phyloP scores from a whole-genome alignment of 2,329 filamentous ascomycete species.

The Corynespora cassiicola region DNA sequence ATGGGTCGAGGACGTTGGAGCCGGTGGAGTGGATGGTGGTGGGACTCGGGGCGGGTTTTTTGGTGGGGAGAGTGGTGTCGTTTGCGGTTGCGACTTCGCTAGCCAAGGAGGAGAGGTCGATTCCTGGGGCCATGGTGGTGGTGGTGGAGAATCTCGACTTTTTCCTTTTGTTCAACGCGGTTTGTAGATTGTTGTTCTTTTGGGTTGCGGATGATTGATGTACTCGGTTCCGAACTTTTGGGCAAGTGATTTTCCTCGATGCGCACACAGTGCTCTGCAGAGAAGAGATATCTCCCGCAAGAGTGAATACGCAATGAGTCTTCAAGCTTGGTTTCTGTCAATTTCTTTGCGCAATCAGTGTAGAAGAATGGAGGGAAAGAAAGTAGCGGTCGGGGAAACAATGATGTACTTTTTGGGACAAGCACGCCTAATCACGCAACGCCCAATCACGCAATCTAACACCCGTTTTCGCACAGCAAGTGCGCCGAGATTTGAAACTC shows the following conservation, averaged over 20 bases:
- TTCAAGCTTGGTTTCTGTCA: too few species aligned
- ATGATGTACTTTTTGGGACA: constrained; percentile 28
- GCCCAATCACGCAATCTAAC: constrained; percentile 38
- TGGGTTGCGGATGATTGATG: too few species aligned
- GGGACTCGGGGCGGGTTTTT: neutral
- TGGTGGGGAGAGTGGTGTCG: constrained; percentile 4
- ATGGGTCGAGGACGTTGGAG: constrained; percentile 26
- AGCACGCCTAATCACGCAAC: constrained; percentile 45
- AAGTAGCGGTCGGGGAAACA: constrained; percentile 15
- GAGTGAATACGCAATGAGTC: too few species aligned
- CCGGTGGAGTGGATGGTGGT: constrained; percentile 1
- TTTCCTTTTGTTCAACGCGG: neutral
- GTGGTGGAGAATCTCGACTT: too few species aligned
- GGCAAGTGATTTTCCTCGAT: too few species aligned
- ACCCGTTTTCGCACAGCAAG: constrained; percentile 6
- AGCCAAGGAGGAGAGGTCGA: constrained; percentile 17
- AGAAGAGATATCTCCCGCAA: too few species aligned
- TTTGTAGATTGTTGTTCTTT: too few species aligned
- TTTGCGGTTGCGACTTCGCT: constrained; percentile 8
- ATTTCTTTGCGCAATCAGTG: too few species aligned
- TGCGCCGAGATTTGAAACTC: neutral
- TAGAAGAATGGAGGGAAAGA: too few species aligned
- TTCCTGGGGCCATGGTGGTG: constrained; percentile 20
- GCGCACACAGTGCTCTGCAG: too few species aligned
- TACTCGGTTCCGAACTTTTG: too few species aligned